A percentile compares a stretch with the other conserved stretches of the same genome.
phyloP scores from a whole-genome alignment of 192 early-diverging fungal genomes.

The Backusella tarrabulga region DNA sequence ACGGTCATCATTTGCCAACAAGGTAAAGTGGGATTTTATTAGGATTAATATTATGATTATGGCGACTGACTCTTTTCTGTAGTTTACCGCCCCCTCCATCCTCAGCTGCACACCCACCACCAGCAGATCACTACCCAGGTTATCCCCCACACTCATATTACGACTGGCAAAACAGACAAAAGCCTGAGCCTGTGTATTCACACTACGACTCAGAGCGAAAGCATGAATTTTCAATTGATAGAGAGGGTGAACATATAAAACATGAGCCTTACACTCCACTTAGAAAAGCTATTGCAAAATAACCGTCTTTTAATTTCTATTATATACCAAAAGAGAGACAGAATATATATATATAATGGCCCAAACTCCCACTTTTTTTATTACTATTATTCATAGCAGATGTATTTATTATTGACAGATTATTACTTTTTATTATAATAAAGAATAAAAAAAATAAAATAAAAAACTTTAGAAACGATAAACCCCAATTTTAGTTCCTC shows the following conservation, averaged over 20 bases:
- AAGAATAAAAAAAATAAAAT: background rate
- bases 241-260: background rate
- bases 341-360: background rate
- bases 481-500: background rate
- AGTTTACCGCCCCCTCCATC: slow-evolving; percentile 10
- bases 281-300: slow-evolving; percentile 6
- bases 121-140: background rate
- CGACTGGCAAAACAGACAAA: slow-evolving; percentile 9
- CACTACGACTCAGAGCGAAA: slow-evolving; percentile 13
- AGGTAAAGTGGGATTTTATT: background rate
- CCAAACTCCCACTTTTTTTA: background rate
- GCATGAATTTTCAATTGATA: slow-evolving; percentile 8
- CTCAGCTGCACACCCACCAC: background rate
- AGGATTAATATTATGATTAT: background rate
- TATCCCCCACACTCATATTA: background rate
- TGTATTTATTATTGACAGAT: background rate
- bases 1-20: background rate
- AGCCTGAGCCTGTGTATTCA: background rate
- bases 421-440: background rate
- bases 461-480: background rate
- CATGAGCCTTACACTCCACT: background rate
- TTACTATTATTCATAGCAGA: background rate
- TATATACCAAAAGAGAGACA: background rate
- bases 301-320: background rate
- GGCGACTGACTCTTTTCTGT: background rate